These are phyloP conservation scores for Kwoniella sp. DNA, from an alignment of 768 basidiomycete genomes.

Conservation along the genomic window DNA sequence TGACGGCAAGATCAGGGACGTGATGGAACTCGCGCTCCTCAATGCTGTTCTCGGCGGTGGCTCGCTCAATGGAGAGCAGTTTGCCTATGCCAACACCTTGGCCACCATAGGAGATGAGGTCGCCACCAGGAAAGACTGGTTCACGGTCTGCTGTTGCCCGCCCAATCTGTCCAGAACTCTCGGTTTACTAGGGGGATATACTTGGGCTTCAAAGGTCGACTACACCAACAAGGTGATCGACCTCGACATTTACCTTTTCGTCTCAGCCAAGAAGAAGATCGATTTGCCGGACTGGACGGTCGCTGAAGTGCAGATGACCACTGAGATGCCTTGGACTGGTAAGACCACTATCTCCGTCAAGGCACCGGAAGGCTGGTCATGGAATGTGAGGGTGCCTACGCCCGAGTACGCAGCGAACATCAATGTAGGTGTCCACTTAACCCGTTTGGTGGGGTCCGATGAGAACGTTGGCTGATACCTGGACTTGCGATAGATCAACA, in stretches of 20 bases:
- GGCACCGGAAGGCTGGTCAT: slow-evolving; percentile 34
- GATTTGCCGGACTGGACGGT: slow-evolving; percentile 21
- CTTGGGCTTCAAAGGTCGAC: slow-evolving; percentile 30
- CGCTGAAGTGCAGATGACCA: slow-evolving; percentile 29
- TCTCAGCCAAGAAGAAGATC: slow-evolving; percentile 31
- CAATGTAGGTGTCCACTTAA: slow-evolving; percentile 16
- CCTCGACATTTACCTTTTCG: slow-evolving; percentile 31
- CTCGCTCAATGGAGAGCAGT: slow-evolving; percentile 33
- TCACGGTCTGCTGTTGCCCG: slow-evolving; percentile 46
- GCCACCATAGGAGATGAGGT: slow-evolving; percentile 39
- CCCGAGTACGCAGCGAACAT: slow-evolving; percentile 35
- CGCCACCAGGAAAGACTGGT: slow-evolving; percentile 37
- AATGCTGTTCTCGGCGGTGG: slow-evolving; percentile 43
- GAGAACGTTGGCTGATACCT: neutral
- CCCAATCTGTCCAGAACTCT: slow-evolving; percentile 38
- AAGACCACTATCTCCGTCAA: slow-evolving; percentile 14
- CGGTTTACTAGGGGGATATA: slow-evolving; percentile 42
- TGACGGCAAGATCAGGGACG: slow-evolving; percentile 36
- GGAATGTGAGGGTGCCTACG: slow-evolving; percentile 25
- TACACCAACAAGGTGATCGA: slow-evolving; percentile 19
- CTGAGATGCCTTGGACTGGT: slow-evolving; percentile 37
- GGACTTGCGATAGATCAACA: neutral
- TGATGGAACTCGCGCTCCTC: slow-evolving; percentile 35
- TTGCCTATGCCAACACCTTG: slow-evolving; percentile 42
- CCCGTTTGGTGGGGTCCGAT: neutral